These are phyloP conservation scores for Daldinia childiae DNA, from an alignment of 495 filamentous ascomycete species.

Conservation along the genomic window DNA sequence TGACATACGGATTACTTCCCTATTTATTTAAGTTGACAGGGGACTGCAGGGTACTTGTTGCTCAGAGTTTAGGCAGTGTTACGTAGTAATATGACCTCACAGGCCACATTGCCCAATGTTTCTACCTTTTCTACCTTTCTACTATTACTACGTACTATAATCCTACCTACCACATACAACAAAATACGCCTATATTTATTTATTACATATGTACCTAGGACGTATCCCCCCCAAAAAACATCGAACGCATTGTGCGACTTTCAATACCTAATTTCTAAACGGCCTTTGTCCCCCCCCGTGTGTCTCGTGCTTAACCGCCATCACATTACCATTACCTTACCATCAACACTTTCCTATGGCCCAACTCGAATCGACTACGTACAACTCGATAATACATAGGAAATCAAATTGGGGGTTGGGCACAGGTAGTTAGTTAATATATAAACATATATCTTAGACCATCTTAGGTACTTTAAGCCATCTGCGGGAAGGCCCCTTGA, in stretches of 20 bases:
- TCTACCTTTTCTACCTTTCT: not conserved
- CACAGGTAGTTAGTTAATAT: conserved; percentile 12
- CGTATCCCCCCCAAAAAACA: not conserved
- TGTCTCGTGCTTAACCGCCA: not conserved
- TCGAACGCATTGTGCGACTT: not conserved
- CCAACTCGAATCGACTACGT: conserved; percentile 26
- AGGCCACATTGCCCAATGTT: conserved; percentile 25
- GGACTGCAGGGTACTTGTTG: not conserved
- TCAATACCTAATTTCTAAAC: not conserved
- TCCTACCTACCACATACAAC: not conserved
- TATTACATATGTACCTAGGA: no score
- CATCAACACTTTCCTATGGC: conserved; percentile 22
- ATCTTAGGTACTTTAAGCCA: not conserved
- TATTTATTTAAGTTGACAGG: not conserved
- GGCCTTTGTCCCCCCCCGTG: not conserved
- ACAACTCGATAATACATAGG: not conserved
- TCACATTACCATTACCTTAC: not conserved
- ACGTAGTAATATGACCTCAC: conserved; percentile 43
- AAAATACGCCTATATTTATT: not conserved
- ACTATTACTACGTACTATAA: not conserved
- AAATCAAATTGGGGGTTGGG: conserved; percentile 10
- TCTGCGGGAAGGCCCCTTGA: conserved; percentile 33
- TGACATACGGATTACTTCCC: no score
- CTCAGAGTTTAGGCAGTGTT: conserved; percentile 4
- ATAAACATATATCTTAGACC: conserved; percentile 12